A percentile compares a stretch with the other conserved stretches of the same genome.
These are phyloP conservation scores for Exophiala mesophila DNA, from an alignment of 2,329 filamentous ascomycete species.

Conservation along the genomic window DNA sequence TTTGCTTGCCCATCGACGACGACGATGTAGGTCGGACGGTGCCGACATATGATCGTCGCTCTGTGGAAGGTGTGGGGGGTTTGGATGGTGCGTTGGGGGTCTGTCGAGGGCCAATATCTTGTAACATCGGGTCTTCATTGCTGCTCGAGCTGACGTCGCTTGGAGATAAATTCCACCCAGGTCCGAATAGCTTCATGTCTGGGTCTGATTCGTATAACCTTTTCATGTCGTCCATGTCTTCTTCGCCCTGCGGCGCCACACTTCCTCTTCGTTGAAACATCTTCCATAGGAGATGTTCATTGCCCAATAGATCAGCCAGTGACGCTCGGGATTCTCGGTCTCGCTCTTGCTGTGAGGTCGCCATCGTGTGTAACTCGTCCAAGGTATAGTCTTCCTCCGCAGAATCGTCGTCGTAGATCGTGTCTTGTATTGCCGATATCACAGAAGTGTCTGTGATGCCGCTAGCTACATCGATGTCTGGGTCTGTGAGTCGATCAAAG, in stretches of 20 bases:
- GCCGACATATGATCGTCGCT: constrained; percentile 14
- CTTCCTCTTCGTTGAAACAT: constrained; percentile 21
- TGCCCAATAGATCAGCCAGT: constrained; percentile 19
- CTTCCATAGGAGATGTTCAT: constrained; percentile 21
- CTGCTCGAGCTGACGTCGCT: constrained; percentile 14
- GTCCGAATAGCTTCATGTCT: constrained; percentile 19
- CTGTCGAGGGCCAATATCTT: constrained; percentile 2
- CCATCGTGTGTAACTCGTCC: constrained; percentile 4
- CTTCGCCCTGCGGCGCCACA: constrained; percentile 16
- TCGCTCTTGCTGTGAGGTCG: constrained; percentile 4
- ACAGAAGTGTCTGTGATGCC: background rate
- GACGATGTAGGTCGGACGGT: constrained; percentile 12
- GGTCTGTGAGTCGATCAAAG: too few species aligned
- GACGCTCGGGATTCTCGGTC: constrained; percentile 7
- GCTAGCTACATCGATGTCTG: background rate
- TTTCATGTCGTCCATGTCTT: constrained; percentile 20
- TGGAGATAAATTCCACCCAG: constrained; percentile 14
- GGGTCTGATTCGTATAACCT: constrained; percentile 22
- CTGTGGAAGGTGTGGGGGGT: constrained; percentile 7
- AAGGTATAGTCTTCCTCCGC: background rate
- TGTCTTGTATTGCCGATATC: too few species aligned
- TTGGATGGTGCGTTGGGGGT: constrained; percentile 3
- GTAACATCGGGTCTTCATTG: constrained; percentile 16
- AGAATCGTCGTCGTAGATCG: background rate
- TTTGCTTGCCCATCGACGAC: constrained; percentile 11